These are phyloP conservation scores for Aspergillus felis DNA, from an alignment of 2,329 filamentous ascomycete genomes.

Conservation along the genomic window DNA sequence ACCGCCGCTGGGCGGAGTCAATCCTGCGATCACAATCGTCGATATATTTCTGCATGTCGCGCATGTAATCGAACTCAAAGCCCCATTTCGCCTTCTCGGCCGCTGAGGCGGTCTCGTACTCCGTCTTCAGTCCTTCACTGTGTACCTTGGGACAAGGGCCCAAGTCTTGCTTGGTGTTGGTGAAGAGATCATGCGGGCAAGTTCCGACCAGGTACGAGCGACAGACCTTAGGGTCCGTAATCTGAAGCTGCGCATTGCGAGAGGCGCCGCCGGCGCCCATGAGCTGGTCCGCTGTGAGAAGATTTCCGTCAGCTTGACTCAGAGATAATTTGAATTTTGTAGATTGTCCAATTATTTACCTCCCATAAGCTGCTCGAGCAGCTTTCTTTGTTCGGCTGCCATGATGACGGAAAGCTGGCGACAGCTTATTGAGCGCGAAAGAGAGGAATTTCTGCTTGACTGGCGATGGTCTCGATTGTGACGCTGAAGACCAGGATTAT, in stretches of 20 bases:
- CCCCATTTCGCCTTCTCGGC: constrained; percentile 73
- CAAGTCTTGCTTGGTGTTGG: constrained; percentile 97
- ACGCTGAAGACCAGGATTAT: constrained; percentile 1
- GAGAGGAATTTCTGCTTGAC: background rate
- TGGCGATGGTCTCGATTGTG: background rate
- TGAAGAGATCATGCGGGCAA: constrained; percentile 98
- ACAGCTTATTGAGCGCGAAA: background rate
- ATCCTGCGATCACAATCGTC: constrained; percentile 95
- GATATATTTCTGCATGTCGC: constrained; percentile 94
- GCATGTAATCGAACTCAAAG: constrained; percentile 95
- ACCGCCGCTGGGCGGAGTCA: constrained; percentile 77
- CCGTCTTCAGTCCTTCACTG: constrained; percentile 78
- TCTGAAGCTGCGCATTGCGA: constrained; percentile 74
- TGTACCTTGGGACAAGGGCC: constrained; percentile 86
- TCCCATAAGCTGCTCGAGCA: constrained; percentile 89
- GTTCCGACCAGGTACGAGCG: constrained; percentile 89
- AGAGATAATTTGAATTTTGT: background rate
- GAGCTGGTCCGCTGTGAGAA: constrained; percentile 54
- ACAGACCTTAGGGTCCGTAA: constrained; percentile 91
- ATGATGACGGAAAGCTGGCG: constrained; percentile 48
- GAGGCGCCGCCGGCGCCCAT: constrained; percentile 73
- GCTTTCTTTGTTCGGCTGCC: constrained; percentile 96
- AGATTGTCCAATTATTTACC: constrained; percentile 28
- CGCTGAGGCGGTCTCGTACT: constrained; percentile 73
- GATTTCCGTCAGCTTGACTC: constrained; percentile 24